These are phyloP conservation scores for Elsinoe fawcettii DNA, from an alignment of 2,329 filamentous ascomycete genomes.

Conservation along the genomic window DNA sequence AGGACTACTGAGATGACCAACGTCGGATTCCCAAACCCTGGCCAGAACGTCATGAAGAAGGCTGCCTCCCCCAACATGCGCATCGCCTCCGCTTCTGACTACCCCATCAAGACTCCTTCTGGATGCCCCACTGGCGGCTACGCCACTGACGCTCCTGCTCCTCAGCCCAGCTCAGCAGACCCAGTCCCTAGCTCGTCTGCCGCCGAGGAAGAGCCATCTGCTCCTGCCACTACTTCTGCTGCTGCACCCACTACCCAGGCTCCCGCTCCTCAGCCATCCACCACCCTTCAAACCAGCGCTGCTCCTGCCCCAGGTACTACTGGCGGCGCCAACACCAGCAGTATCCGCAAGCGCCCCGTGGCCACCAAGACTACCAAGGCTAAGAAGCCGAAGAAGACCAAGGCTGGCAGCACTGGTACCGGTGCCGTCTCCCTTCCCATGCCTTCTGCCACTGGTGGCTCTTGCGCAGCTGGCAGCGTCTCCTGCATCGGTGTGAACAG, in stretches of 20 bases:
- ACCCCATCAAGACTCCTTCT: constrained; percentile 21
- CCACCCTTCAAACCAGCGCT: constrained; percentile 9
- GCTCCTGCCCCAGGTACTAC: constrained; percentile 8
- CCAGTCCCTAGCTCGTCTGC: constrained; percentile 1
- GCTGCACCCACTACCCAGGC: constrained; percentile 12
- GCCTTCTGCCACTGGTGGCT: constrained; percentile 14
- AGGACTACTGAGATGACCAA: constrained; percentile 47
- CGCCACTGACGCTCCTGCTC: constrained; percentile 3
- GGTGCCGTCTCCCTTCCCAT: constrained; percentile 13
- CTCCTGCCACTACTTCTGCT: not conserved
- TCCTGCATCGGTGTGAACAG: constrained; percentile 35
- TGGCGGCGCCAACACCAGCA: constrained; percentile 15
- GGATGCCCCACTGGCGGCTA: constrained; percentile 15
- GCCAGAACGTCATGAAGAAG: constrained; percentile 46
- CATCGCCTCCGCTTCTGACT: constrained; percentile 20
- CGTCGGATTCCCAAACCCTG: constrained; percentile 61
- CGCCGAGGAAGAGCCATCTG: not conserved
- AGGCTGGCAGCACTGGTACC: constrained; percentile 13
- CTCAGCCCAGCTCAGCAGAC: constrained; percentile 11
- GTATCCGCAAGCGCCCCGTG: constrained; percentile 16
- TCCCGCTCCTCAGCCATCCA: not conserved
- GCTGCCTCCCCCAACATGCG: constrained; percentile 16
- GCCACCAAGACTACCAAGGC: constrained; percentile 10
- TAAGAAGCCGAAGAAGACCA: constrained; percentile 17
- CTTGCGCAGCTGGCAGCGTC: constrained; percentile 22